A percentile compares a stretch with the other conserved stretches of the same genome.
Evolutionary conservation across 306 rosid species (phyloP).

Genomic region (Quercus berberidifolia): DNA sequence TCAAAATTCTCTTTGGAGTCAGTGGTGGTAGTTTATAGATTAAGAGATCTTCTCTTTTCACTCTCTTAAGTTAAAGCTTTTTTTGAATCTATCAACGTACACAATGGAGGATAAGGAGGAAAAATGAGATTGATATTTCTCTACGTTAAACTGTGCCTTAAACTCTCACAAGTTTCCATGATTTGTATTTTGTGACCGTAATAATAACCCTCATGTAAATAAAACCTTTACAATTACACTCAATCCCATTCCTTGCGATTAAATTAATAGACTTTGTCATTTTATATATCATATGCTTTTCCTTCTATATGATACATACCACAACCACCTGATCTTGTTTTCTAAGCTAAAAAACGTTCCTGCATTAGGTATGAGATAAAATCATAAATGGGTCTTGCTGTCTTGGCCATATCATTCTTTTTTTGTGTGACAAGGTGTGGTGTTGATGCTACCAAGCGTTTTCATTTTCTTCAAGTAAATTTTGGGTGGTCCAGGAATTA

Average conservation of each 20-base stretch:
- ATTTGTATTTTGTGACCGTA: not conserved
- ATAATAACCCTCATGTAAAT: not conserved
- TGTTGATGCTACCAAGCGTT: not conserved
- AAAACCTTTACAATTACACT: not conserved
- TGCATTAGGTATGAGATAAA: too few species aligned
- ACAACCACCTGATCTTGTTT: not conserved
- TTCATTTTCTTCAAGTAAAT: not conserved
- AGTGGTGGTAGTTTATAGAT: conserved; percentile 22
- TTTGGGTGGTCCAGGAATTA: conserved; percentile 11
- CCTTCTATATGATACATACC: too few species aligned
- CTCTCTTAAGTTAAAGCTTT: conserved; percentile 13
- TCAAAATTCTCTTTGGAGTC: conserved; percentile 28
- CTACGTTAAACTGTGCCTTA: conserved; percentile 38
- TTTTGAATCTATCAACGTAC: conserved; percentile 34
- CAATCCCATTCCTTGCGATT: not conserved
- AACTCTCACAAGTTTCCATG: conserved; percentile 1
- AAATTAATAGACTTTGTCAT: not conserved
- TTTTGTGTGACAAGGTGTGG: conserved; percentile 2
- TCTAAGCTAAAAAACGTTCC: not conserved
- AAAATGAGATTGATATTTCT: conserved; percentile 39
- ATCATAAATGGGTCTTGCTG: too few species aligned
- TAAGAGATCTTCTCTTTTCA: conserved; percentile 29
- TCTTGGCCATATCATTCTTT: not conserved
- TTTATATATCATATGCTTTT: not conserved
- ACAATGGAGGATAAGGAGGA: conserved; percentile 27